Conservation (phyloP, 1,284 basidiomycete species). For the Garcileccinum viscosum region DNA sequence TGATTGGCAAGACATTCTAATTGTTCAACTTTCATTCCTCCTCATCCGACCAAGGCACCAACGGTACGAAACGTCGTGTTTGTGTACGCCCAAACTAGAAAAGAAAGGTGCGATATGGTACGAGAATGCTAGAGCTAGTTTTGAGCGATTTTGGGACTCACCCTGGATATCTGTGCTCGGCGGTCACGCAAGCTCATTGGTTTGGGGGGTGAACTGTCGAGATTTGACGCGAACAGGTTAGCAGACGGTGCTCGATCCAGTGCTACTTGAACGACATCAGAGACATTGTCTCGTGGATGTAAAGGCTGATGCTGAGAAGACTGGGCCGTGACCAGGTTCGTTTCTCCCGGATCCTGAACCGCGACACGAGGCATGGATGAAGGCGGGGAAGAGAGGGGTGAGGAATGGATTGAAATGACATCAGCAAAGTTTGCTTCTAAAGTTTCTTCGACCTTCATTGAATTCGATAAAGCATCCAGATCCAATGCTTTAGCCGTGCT, state of each 20-base stretch:
- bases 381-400: conserved; percentile 24
- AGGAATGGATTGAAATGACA: conserved; percentile 25
- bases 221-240: conserved; percentile 1
- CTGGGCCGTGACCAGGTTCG: background rate
- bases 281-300: background rate
- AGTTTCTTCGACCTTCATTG: conserved; percentile 30
- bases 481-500: background rate
- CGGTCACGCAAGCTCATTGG: conserved; percentile 39
- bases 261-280: background rate
- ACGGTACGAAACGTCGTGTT: conserved; percentile 37
- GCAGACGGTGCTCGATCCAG: background rate
- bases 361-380: conserved; percentile 1
- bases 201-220: conserved; percentile 22
- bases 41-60: conserved; percentile 16
- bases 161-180: conserved; percentile 36
- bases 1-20: conserved; percentile 32
- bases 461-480: conserved; percentile 7
- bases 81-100: conserved; percentile 32
- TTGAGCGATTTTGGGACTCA: conserved; percentile 18
- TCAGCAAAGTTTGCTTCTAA: conserved; percentile 6
- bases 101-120: background rate
- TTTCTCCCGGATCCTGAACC: background rate
- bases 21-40: conserved; percentile 20
- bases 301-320: background rate
- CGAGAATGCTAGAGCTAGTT: background rate